Base-by-base conservation (phyloP, 352 stramenopile genomes). In the Pythium angustatum region DNA sequence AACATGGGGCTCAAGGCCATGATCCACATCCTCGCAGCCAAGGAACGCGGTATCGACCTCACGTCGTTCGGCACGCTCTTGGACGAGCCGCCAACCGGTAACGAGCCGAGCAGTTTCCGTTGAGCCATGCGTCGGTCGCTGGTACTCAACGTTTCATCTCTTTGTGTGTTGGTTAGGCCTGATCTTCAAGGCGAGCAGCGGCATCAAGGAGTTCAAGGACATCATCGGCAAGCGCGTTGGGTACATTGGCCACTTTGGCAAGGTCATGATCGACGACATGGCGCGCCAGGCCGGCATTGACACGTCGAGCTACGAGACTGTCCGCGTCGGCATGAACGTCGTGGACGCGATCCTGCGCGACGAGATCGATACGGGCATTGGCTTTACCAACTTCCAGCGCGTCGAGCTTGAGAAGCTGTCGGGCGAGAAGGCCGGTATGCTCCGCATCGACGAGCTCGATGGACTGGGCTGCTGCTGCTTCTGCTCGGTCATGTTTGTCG, bases 381-480 rank as follows among this genome's bases (percentile, higher is more conserved):
- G 75, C 28, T 82, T 82, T 47, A 82, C 75, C 55, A 82, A 82
- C 75, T 82, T 82, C 63, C 75, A 82, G 64, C 75, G 75, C 58
- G 69, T 82, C 24, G 75, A 82, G 49, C 67, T 82, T 26, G 75
- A 82, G 59, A 71, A 82, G 60, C 71, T 82, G 43, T 77, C 72
- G 47, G 75, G 75, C 40, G 75, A 82, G 62, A 78, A 78, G 31
- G 75, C 75, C 10, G 75, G 75, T 26, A 82, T 82, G 75, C 58
- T 82, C 24, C 75, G 75, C 31, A 82, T 82, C 59, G 75, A 82
- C 57, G 75, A 82, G 63, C 74, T 78, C 59, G 74, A 82, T 27
- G 75, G 75, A 9, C 60, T 82, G 10, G 75, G 75, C 44, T 82
- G 75, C 72, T 82, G 75, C 58, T 82, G 75, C 69, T 82, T 82